Percentiles rank a stretch among this genome's conserved stretches.
phyloP scores from a whole-genome alignment of 805 yeast genomes.

The Diddensiella transvaalensis region DNA sequence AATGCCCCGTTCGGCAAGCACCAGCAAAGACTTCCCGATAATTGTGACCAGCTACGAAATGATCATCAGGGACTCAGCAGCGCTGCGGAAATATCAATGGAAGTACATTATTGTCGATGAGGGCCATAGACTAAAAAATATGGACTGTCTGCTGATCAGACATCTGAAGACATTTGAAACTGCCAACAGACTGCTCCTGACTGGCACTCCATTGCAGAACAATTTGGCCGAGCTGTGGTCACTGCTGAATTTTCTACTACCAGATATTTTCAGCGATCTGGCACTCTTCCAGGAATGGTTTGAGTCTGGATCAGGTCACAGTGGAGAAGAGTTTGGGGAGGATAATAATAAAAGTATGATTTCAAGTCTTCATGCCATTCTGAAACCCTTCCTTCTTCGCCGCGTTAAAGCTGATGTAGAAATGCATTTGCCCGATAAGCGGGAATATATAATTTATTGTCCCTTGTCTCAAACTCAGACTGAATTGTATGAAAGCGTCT shows the following conservation, averaged over 20 bases:
- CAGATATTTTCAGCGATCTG: slow-evolving; percentile 88
- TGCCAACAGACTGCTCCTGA: slow-evolving; percentile 69
- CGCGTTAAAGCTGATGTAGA: slow-evolving; percentile 75
- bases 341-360: slow-evolving; percentile 45
- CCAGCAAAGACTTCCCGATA: slow-evolving; percentile 50
- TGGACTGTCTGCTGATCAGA: slow-evolving; percentile 69
- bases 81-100: slow-evolving; percentile 76
- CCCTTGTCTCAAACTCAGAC: slow-evolving; percentile 62
- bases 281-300: slow-evolving; percentile 93
- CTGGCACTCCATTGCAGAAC: slow-evolving; percentile 97
- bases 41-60: slow-evolving; percentile 83
- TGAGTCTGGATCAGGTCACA: slow-evolving; percentile 49
- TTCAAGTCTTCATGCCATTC: slow-evolving; percentile 75
- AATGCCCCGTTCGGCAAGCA: slow-evolving; percentile 64
- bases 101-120: slow-evolving; percentile 93
- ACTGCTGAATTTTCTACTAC: slow-evolving; percentile 80
- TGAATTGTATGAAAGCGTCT: slow-evolving; percentile 50
- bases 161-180: slow-evolving; percentile 60
- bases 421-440: slow-evolving; percentile 72
- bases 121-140: slow-evolving; percentile 89
- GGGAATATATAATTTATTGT: slow-evolving; percentile 80
- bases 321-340: slow-evolving; percentile 40
- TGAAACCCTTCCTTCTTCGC: slow-evolving; percentile 83
- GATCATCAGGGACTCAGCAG: slow-evolving; percentile 64
- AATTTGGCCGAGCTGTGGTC: slow-evolving; percentile 91